Base-by-base conservation (phyloP, 2,329 filamentous ascomycete species). In the Claviceps sp. region DNA sequence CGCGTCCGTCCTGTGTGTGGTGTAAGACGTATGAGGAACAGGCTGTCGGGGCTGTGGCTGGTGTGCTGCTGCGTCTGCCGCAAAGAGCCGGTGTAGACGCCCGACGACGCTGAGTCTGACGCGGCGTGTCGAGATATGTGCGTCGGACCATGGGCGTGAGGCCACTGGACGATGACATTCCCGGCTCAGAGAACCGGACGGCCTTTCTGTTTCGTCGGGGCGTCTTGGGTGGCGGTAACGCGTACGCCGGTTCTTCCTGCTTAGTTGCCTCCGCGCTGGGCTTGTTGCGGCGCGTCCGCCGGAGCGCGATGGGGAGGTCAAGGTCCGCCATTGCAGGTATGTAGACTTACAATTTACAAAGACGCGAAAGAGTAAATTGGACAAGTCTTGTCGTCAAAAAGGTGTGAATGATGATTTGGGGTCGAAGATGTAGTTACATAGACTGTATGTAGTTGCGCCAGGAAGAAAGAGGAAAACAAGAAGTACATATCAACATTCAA, bases 111-210 rank as follows among this genome's bases (percentile, higher is more conserved):
- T 16, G 42, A 11, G 42, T 22, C 14, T 68, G 68, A 40, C 70
- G 51, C 50, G 64, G 57, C 52, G 61, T 63, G 60, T 57, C 48
- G 54, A 82, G 67, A 1, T 70, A 71, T 0, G 79, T 71, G 20
- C 77, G 73, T 40, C 70, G 69, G 44, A 83, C 66, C 66, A 81
- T 76, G 1, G 80, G 79, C 1, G 80, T 82, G 30, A 83, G 63
- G 2, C 79, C 79, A 1, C 74, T 79, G 2, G 72, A 69, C 42
- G 72, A 69, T 40, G 65, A 54, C 0, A 75, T 34, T 34, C 30
- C 77, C 8, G 77, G 77, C 42, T 82, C 78, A 0, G 79, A 82
- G 64, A 82, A 81, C 40, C 79, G 75, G 22, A 81, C 77, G 52
- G 70, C 69, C 57, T 75, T 77, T 58, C 71, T 76, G 1, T 54